Percentiles rank a stretch among this genome's conserved stretches.
These are phyloP conservation scores for Fistulifera pelliculosa DNA, from an alignment of 108 stramenopile species.

Conservation along the genomic window DNA sequence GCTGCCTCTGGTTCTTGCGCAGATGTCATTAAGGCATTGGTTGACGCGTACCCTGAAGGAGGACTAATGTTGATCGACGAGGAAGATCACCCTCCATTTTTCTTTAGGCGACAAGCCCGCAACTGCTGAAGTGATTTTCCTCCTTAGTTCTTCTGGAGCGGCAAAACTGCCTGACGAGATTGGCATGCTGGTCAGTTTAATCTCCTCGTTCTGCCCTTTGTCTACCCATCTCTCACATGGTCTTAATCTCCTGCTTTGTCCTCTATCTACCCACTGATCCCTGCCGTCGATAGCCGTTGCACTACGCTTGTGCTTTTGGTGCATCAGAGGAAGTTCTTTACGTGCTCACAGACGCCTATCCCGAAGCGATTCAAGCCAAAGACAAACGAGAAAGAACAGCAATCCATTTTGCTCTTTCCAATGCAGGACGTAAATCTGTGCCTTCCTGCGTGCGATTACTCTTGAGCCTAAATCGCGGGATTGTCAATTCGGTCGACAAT, in stretches of 20 bases:
- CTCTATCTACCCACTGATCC: too few species aligned
- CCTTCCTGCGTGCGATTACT: conserved; percentile 56
- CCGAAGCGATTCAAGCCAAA: conserved; percentile 34
- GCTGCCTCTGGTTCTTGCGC: conserved; percentile 55
- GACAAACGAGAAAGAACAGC: conserved; percentile 56
- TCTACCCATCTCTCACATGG: too few species aligned
- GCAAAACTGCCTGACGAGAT: conserved; percentile 57
- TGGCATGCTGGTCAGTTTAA: conserved; percentile 58
- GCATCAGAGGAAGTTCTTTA: conserved; percentile 54
- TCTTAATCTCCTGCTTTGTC: not conserved
- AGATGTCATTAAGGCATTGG: conserved; percentile 38
- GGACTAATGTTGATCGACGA: conserved; percentile 49
- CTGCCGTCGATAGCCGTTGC: conserved; percentile 32
- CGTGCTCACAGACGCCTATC: conserved; percentile 47
- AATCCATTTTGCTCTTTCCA: conserved; percentile 70
- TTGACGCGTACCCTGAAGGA: conserved; percentile 55
- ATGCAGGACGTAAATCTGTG: conserved; percentile 52
- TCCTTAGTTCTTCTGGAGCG: conserved; percentile 52
- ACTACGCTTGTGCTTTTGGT: conserved; percentile 83
- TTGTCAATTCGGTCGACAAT: conserved; percentile 46
- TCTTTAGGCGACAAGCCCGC: conserved; percentile 53
- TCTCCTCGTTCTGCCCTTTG: too few species aligned
- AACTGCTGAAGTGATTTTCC: conserved; percentile 26
- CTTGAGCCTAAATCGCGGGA: conserved; percentile 31
- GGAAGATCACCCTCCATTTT: conserved; percentile 73